A percentile compares a stretch with the other conserved stretches of the same genome.
phyloP scores from a whole-genome alignment of 768 basidiomycete genomes.

The Podaxis mareebaensis region DNA sequence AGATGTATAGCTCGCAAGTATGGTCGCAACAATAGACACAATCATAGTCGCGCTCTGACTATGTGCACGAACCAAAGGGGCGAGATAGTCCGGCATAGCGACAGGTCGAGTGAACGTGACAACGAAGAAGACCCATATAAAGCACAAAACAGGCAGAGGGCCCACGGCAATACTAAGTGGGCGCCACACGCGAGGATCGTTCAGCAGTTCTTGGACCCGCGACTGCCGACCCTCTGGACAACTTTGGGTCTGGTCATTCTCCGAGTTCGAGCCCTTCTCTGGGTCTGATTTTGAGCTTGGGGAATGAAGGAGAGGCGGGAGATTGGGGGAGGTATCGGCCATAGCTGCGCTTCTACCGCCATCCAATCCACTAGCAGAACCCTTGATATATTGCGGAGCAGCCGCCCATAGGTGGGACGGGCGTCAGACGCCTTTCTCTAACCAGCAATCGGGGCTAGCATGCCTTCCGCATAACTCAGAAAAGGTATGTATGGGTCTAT shows the following conservation, averaged over 20 bases:
- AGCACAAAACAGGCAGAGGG: not conserved
- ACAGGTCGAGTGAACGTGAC: not conserved
- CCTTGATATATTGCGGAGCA: not conserved
- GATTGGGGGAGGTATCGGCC: not conserved
- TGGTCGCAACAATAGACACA: not conserved
- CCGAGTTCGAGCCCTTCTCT: not conserved
- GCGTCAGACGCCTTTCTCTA: not conserved
- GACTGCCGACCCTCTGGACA: not conserved
- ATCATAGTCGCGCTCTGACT: slow-evolving; percentile 8
- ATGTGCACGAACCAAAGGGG: not conserved
- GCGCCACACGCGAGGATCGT: slow-evolving; percentile 5
- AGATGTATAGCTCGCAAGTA: not conserved
- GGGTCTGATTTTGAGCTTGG: not conserved
- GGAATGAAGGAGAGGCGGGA: not conserved
- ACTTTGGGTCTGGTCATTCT: not conserved
- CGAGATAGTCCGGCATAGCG: slow-evolving; percentile 1
- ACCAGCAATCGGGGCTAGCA: not conserved
- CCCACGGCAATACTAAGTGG: not conserved
- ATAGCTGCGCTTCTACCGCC: not conserved
- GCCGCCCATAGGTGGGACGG: not conserved
- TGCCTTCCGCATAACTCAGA: not conserved
- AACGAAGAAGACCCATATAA: slow-evolving; percentile 5
- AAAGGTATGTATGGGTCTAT: not conserved
- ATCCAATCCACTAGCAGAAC: not conserved
- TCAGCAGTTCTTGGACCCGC: not conserved